phyloP scores from a whole-genome alignment of 1,284 basidiomycete species.

The Cutaneotrichosporon sp. region DNA sequence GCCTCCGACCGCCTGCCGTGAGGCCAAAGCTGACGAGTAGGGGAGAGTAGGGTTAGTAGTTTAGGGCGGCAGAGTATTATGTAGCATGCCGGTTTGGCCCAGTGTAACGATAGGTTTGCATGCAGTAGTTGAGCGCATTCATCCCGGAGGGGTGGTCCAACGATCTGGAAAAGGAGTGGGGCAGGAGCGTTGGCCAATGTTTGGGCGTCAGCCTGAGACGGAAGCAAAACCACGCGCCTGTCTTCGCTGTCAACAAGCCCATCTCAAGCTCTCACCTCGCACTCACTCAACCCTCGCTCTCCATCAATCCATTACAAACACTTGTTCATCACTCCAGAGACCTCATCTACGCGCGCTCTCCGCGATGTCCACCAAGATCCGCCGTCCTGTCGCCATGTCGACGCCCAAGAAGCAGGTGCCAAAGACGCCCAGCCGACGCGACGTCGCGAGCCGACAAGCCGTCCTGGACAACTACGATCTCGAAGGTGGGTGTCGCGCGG shows the following conservation, averaged over 20 bases:
- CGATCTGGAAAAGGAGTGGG: too few relatives aligned
- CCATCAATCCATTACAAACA: not conserved
- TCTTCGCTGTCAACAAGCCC: conserved; percentile 9
- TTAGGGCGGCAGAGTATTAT: not conserved
- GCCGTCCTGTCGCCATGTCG: conserved; percentile 21
- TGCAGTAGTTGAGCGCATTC: too few relatives aligned
- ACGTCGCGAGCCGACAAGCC: conserved; percentile 32
- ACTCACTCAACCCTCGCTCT: not conserved
- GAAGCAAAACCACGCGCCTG: conserved; percentile 10
- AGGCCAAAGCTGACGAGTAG: conserved; percentile 5
- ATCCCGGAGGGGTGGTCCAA: too few relatives aligned
- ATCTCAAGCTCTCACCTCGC: not conserved
- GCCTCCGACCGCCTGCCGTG: conserved; percentile 7
- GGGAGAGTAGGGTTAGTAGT: not conserved
- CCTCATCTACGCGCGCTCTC: conserved; percentile 7
- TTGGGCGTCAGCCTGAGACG: not conserved
- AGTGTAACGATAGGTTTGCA: not conserved
- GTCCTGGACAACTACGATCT: conserved; percentile 53
- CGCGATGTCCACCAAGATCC: conserved; percentile 27
- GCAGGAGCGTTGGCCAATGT: not conserved
- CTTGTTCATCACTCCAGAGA: not conserved
- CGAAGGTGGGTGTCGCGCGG: conserved; percentile 41
- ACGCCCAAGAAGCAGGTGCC: conserved; percentile 25
- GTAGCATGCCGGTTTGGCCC: not conserved
- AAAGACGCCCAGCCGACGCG: conserved; percentile 30